Base-by-base conservation (phyloP, 2,329 filamentous ascomycete species). In the Ophiocordyceps camponoti-floridani region DNA sequence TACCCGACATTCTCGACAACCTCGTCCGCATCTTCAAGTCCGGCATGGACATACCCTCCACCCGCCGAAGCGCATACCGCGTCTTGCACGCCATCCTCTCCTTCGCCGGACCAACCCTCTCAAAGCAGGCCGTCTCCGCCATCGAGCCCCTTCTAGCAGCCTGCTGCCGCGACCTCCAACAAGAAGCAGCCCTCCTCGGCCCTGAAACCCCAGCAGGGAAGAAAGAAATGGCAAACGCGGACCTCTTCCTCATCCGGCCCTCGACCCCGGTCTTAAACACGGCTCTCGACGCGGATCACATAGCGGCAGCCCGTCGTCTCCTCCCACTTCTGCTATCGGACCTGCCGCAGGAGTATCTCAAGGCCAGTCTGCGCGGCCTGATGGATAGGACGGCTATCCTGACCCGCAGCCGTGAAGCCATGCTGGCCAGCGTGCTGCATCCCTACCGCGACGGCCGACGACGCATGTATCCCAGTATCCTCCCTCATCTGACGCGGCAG, bases 341-440 rank as follows among this genome's bases (percentile, higher is more conserved):
- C 46, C 61, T 91, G 3, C 77, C 81, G 1, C 75, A 82, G 46
- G 68, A 76, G 43, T 69, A 77, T 55, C 62, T 94, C 35, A 73
- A 82, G n/a, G 75, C 80, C 9, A 75, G 82, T 2, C 57, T 85
- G 18, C 79, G 89, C 44, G 74, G 79, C 11, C 75, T 85, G 43
- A 69, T 94, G 49, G 86, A 95, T 55, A 82, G 84, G 50, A 84
- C 84, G 3, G 82, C 85, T 18, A 81, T 94, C 46, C 64, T 94
- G 19, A 73, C 70, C 5, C 69, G 72, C 47, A 71, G 80, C 58
- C 79, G 77, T 55, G 68, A 79, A 30, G 81, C 83, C 40, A 84
- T 95, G 73, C 56, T 91, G 11, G 77, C 86, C 6, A 89, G 85
- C 58, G 78, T 93, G 12, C 66, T 95, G 47, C 86, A 91, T 59